Conservation (phyloP, 2,329 filamentous ascomycete species). For the Alternaria sp. region DNA sequence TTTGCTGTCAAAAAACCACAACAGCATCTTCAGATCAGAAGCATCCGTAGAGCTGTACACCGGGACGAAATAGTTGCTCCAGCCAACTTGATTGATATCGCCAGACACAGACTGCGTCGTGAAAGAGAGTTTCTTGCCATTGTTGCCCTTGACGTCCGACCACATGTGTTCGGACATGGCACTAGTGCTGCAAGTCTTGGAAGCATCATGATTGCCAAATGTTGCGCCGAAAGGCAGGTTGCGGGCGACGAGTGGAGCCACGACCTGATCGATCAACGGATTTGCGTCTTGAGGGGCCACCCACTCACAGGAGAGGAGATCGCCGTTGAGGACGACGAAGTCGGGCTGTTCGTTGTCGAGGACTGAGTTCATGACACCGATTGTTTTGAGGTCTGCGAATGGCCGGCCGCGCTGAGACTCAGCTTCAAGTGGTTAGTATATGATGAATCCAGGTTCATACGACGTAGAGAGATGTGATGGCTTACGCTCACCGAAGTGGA, state of each 20-base stretch:
- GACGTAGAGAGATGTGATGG: slow-evolving; percentile 32
- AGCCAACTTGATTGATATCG: slow-evolving; percentile 41
- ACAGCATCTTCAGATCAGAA: slow-evolving; percentile 53
- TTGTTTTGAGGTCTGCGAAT: slow-evolving; percentile 63
- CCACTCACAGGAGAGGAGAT: slow-evolving; percentile 71
- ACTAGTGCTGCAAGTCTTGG: slow-evolving; percentile 31
- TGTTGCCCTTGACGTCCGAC: slow-evolving; percentile 55
- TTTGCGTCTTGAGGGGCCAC: slow-evolving; percentile 25
- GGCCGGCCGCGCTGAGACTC: slow-evolving; percentile 8
- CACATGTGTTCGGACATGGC: slow-evolving; percentile 34
- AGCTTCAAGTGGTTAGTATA: slow-evolving; percentile 17
- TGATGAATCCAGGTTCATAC: not conserved
- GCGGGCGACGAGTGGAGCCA: slow-evolving; percentile 58
- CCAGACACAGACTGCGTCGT: slow-evolving; percentile 54
- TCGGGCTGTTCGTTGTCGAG: slow-evolving; percentile 63
- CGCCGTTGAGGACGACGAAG: slow-evolving; percentile 73
- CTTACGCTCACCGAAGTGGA: slow-evolving; percentile 74
- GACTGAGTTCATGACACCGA: slow-evolving; percentile 63
- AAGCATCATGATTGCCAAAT: slow-evolving; percentile 72
- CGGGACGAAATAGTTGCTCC: slow-evolving; percentile 62
- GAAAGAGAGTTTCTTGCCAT: slow-evolving; percentile 50
- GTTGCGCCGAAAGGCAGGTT: slow-evolving; percentile 69
- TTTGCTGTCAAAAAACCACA: slow-evolving; percentile 74
- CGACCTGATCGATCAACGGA: slow-evolving; percentile 29
- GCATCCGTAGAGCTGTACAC: slow-evolving; percentile 53